Evolutionary conservation across 208 protist genomes (phyloP).

Genomic region (Porcisia deanei): DNA sequence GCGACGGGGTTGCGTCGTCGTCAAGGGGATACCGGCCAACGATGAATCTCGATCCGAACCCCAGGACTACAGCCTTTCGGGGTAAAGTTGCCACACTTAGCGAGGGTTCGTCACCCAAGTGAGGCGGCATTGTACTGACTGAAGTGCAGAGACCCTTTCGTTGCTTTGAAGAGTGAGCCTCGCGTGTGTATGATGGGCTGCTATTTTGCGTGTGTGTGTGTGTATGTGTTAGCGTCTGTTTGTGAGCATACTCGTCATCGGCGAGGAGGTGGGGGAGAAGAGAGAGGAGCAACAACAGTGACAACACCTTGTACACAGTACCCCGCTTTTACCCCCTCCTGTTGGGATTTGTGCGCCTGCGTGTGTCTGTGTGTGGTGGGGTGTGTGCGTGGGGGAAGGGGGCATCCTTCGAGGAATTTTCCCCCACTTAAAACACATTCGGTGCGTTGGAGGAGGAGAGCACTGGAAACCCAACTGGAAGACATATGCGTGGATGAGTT

Average conservation of each 20-base stretch:
- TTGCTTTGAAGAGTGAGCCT: not conserved
- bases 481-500: too few relatives aligned
- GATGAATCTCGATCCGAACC: slow-evolving; percentile 57
- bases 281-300: not conserved
- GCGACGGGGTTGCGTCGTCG: slow-evolving; percentile 26
- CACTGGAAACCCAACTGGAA: not conserved
- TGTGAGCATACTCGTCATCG: not conserved
- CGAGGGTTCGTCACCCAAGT: slow-evolving; percentile 35
- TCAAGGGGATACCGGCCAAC: slow-evolving; percentile 45
- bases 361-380: not conserved
- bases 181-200: not conserved
- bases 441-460: not conserved
- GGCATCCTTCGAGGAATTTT: not conserved
- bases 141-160: not conserved
- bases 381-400: not conserved
- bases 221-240: not conserved
- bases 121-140: slow-evolving; percentile 10
- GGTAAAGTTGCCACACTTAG: slow-evolving; percentile 48
- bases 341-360: not conserved
- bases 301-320: not conserved
- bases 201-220: not conserved
- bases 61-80: slow-evolving; percentile 53
- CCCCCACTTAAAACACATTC: not conserved
- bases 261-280: not conserved
- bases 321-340: not conserved